Evolutionary conservation across 768 basidiomycete genomes (phyloP), one percentile per base, ranked within the genome.

Genomic region (Mrakia frigida): DNA sequence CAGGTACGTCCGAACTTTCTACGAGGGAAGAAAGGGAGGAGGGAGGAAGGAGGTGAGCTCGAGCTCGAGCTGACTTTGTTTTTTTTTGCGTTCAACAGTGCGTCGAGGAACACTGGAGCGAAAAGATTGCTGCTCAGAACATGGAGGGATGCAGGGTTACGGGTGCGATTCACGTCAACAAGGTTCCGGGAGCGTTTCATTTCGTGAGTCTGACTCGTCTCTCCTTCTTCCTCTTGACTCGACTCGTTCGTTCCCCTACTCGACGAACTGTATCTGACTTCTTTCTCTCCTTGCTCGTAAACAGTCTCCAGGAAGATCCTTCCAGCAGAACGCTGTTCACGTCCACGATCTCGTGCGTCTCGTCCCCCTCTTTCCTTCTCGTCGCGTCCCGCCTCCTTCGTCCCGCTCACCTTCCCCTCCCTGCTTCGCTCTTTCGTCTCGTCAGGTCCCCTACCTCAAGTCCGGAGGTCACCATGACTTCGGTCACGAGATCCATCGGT

Each of bases 131-230:
- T 84, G 92, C 94, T 41, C 96, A 98, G 82, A 89, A 93, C 6
- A 87, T 89, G 71, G 97, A 99, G 81, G 97, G 97, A 0, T 99
- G 97, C 86, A 95, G 94, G 83, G 86, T 98, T 78, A 89, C 90
- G 33, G 97, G 97, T 61, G 89, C 90, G 73, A 88, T 99, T 77
- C 91, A 91, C 74, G 93, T 98, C 74, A 98, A 98, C 88, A 97
- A 98, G 84, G 96, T 98, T 79, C 88, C 94, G 79, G 94, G 96
- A 74, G 97, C 93, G 84, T 91, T 98, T 82, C 68, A 61, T n/a
- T 68, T 72, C 35, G 52, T 68, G 28, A 68, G 67, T 43, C n/a
- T n/a, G 39, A 41, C 39, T 41, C 46, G 46, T 50, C 46, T 21
- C 21, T 35, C 46, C 16, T n/a, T 65, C 16, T 28, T 28, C 41